Evolutionary conservation across 2,329 filamentous ascomycete genomes (phyloP).

Genomic region (Colletotrichum scovillei): DNA sequence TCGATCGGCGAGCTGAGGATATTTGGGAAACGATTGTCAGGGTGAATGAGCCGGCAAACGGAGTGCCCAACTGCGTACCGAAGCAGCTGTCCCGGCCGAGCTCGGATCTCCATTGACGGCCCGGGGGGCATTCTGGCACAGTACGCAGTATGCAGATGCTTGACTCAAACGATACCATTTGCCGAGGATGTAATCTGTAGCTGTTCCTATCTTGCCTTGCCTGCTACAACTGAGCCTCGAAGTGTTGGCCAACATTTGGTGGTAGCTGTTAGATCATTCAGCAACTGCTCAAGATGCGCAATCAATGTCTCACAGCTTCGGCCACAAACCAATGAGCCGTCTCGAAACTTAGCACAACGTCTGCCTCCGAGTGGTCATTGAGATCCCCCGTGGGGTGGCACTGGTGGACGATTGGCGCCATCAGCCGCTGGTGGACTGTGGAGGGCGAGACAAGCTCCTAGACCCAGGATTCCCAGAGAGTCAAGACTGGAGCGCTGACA

Average conservation of each 20-base stretch:
- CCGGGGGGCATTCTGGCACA: not conserved
- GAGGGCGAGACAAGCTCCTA: not conserved
- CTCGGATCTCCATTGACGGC: slow-evolving; percentile 1
- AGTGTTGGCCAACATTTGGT: not conserved
- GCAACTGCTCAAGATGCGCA: not conserved
- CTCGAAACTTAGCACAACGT: not conserved
- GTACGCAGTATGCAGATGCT: not conserved
- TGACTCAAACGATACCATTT: not conserved
- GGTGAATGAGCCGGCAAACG: not conserved
- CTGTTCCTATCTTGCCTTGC: no score
- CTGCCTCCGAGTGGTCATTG: not conserved
- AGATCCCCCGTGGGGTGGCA: not conserved
- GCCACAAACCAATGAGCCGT: not conserved
- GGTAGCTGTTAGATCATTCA: not conserved
- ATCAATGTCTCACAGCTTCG: not conserved
- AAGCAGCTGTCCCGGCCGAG: not conserved
- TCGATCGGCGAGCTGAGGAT: not conserved
- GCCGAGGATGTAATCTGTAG: not conserved
- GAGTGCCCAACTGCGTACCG: not conserved
- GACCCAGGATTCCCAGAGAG: no score
- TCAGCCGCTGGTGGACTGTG: not conserved
- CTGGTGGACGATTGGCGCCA: not conserved
- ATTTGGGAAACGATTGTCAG: slow-evolving; percentile 1
- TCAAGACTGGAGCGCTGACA: not conserved
- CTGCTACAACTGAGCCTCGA: not conserved